Base-by-base conservation (phyloP, 345 rosid species). In the Reutealis trisperma region DNA sequence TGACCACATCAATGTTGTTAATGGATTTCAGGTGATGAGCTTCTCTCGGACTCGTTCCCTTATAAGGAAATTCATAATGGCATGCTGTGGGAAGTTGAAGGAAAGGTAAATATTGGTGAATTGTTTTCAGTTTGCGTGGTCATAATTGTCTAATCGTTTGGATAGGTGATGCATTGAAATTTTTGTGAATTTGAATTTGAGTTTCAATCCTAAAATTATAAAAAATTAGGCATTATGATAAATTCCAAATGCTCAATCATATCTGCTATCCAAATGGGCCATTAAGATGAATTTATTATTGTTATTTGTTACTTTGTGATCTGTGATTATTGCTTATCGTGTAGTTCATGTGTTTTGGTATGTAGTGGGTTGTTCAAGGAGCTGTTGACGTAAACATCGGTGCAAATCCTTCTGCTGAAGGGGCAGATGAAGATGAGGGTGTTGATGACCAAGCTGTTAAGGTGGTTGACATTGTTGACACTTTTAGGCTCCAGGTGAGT, bases 341-440 rank as follows among this genome's bases (percentile, higher is more conserved):
- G 16, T 34, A 8, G 42, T 67, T 42, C 15, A 22, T 76, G 22
- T 42, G 8, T 24, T 54, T 15, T 41, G 47, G 7, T 70, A 37
- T 76, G 10, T 79, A 94, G 99, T 94, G 99, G 99, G 93, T 91
- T 86, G 84, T 85, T 8, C 47, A 87, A 82, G 99, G 99, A 65
- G 84, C 98, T 0, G 52, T 94, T 0, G 87, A 89, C 77, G 91
- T 96, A 3, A 70, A 96, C 85, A 96, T 90, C 62, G 99, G 99
- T 75, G 99, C 99, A 55, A 96, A 96, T 80, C 98, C 98, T 45
- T 96, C 98, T 22, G 97, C 99, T 24, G 99, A 94, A 75, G 98
- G 92, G 65, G 94, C 41, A 2, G 93, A 71, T 10, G 98, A 85
- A 0, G 99, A 91, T 12, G 99, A 96, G 74, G 91, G 94, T 81